A percentile compares a stretch with the other conserved stretches of the same genome.
phyloP scores from a whole-genome alignment of 306 rosid genomes.

The Senna siamea region DNA sequence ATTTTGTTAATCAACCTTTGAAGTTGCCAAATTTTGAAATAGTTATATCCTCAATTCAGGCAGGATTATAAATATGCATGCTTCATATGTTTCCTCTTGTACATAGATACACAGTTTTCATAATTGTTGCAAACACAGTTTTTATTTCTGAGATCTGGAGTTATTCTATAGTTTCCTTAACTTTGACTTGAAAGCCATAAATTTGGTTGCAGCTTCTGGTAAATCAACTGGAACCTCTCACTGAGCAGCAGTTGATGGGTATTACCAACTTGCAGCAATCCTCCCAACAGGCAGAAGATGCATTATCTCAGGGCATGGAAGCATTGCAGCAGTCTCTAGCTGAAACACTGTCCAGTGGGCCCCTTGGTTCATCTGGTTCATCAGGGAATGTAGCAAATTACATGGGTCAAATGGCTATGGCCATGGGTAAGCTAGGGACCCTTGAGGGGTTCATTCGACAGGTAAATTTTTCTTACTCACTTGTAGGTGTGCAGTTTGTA shows the following conservation, averaged over 20 bases:
- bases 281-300: slow-evolving; percentile 94
- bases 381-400: slow-evolving; percentile 84
- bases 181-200: background rate
- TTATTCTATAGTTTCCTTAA: slow-evolving; percentile 4
- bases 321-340: slow-evolving; percentile 87
- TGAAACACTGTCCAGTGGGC: slow-evolving; percentile 71
- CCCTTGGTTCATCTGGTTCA: slow-evolving; percentile 71
- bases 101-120: background rate
- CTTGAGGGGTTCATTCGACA: slow-evolving; percentile 84
- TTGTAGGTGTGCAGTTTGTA: background rate
- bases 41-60: slow-evolving; percentile 14
- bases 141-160: background rate
- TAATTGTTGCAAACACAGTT: background rate
- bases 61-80: background rate
- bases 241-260: slow-evolving; percentile 79
- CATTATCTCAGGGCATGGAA: slow-evolving; percentile 95
- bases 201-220: slow-evolving; percentile 70
- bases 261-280: slow-evolving; percentile 82
- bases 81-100: background rate
- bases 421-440: slow-evolving; percentile 88
- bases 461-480: slow-evolving; percentile 49
- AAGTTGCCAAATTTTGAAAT: background rate
- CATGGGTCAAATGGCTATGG: slow-evolving; percentile 97
- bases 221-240: slow-evolving; percentile 85
- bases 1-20: background rate